Conservation (phyloP, 352 stramenopile genomes). For the Globisporangium okanoganense region DNA sequence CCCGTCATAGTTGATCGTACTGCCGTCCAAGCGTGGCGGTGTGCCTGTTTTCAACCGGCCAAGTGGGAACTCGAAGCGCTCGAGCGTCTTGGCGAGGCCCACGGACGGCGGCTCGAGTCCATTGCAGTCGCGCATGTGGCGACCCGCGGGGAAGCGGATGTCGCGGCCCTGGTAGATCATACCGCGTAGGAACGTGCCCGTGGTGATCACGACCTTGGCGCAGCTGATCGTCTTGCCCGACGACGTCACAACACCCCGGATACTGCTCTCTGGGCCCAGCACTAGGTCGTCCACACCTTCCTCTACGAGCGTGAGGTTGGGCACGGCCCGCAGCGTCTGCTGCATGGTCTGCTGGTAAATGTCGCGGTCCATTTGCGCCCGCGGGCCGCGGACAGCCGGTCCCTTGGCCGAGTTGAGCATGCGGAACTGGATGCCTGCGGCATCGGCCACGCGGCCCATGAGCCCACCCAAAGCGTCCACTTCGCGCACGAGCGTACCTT, state of each 20-base stretch:
- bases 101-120: slow-evolving; percentile 93
- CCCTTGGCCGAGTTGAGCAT: slow-evolving; percentile 97
- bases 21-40: slow-evolving; percentile 92
- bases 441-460: slow-evolving; percentile 95
- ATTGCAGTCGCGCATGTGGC: slow-evolving; percentile 85
- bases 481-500: slow-evolving; percentile 97
- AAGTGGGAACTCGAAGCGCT: slow-evolving; percentile 90
- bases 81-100: slow-evolving; percentile 92
- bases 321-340: slow-evolving; percentile 49
- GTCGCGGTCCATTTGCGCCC: slow-evolving; percentile 97
- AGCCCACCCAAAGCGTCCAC: slow-evolving; percentile 98
- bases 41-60: slow-evolving; percentile 97
- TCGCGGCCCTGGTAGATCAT: slow-evolving; percentile 94
- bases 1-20: slow-evolving; percentile 94
- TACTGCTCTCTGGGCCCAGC: slow-evolving; percentile 46
- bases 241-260: slow-evolving; percentile 63
- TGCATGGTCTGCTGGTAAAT: slow-evolving; percentile 97
- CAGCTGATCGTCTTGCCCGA: slow-evolving; percentile 50
- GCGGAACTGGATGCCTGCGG: slow-evolving; percentile 95
- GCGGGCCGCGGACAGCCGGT: slow-evolving; percentile 81
- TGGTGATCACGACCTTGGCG: slow-evolving; percentile 93
- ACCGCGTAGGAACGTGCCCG: slow-evolving; percentile 96
- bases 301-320: slow-evolving; percentile 93
- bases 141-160: slow-evolving; percentile 90
- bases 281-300: slow-evolving; percentile 95